A percentile compares a stretch with the other conserved stretches of the same genome.
phyloP scores from a whole-genome alignment of 192 early-diverging fungal species.

The Linnemannia exigua region DNA sequence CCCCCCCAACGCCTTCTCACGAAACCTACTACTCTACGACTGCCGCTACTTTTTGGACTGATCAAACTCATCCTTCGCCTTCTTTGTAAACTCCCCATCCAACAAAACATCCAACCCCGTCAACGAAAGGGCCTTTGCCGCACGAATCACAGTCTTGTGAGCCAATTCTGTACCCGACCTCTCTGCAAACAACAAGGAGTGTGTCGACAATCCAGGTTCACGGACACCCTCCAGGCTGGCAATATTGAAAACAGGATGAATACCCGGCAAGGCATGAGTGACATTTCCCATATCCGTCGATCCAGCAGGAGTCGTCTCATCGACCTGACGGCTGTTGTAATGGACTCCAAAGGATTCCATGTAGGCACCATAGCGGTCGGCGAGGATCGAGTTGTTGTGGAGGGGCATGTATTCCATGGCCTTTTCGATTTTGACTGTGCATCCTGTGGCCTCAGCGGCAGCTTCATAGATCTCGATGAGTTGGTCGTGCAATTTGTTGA shows the following conservation, averaged over 20 bases:
- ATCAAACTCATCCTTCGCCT: slow-evolving; percentile 59
- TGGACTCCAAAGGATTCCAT: slow-evolving; percentile 62
- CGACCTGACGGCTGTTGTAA: slow-evolving; percentile 43
- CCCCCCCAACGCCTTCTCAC: too few relatives aligned
- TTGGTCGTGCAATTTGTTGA: slow-evolving; percentile 67
- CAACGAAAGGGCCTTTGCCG: slow-evolving; percentile 66
- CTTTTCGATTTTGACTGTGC: slow-evolving; percentile 64
- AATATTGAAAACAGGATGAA: slow-evolving; percentile 71
- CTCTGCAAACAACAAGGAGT: slow-evolving; percentile 75
- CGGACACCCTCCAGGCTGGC: slow-evolving; percentile 64
- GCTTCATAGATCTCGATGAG: slow-evolving; percentile 72
- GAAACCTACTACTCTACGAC: neutral
- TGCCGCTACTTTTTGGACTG: slow-evolving; percentile 22
- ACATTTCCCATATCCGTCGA: slow-evolving; percentile 85
- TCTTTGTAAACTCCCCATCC: slow-evolving; percentile 62
- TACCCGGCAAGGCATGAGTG: slow-evolving; percentile 70
- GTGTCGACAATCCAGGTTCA: slow-evolving; percentile 62
- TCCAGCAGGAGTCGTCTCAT: slow-evolving; percentile 57
- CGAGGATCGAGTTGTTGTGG: slow-evolving; percentile 70
- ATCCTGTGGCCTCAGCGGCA: slow-evolving; percentile 79
- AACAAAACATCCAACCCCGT: slow-evolving; percentile 64
- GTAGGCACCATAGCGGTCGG: slow-evolving; percentile 60
- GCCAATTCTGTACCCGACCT: slow-evolving; percentile 71
- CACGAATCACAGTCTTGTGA: slow-evolving; percentile 67
- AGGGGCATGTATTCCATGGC: slow-evolving; percentile 57